Base-by-base conservation (phyloP, 2,329 filamentous ascomycete species). In the Aspergillus sojae region DNA sequence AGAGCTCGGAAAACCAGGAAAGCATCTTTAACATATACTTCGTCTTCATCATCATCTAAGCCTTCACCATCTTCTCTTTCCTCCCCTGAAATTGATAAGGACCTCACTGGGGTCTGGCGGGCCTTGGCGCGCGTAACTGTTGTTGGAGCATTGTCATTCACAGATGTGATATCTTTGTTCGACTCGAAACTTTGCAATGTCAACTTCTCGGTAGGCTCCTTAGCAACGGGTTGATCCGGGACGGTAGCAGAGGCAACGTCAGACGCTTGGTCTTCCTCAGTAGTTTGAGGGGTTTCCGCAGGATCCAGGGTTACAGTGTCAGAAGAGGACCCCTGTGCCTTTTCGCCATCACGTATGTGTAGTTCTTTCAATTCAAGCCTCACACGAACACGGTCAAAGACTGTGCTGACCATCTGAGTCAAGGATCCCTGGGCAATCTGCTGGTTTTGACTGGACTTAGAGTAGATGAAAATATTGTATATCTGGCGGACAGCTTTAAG, bases 401-500 rank as follows among this genome's bases (percentile, higher is more conserved):
- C 95, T 1, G 94, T 98, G 68, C 94, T 94, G 45, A 98, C 93
- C 95, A 99, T 99, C 80, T 99, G 95, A 4, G 94, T 97, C 73
- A 99, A 82, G 4, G 95, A 97, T 3, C 95, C 95, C 77, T 99
- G 96, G 1, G 96, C 96, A 57, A 98, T 92, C 78, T 97, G 94
- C 82, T 99, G 95, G 76, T 98, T 99, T 62, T 93, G 88, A 67
- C 91, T 96, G 67, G 90, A 97, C 75, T 95, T 93, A 69, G 94
- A 98, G 57, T 98, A 88, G 64, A 99, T 85, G 78, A 99, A 99
- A 71, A 99, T 96, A 82, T 99, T 99, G 84, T 99, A 99, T 63
- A 97, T 96, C 79, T 98, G 93, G 70, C 95, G 91, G 68, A 99
- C 93, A 60, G 95, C 94, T 82, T 99, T 99, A 68, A 99, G 85